Evolutionary conservation across 768 basidiomycete species (phyloP).

Genomic region (Leucocoprinus birnbaumii): DNA sequence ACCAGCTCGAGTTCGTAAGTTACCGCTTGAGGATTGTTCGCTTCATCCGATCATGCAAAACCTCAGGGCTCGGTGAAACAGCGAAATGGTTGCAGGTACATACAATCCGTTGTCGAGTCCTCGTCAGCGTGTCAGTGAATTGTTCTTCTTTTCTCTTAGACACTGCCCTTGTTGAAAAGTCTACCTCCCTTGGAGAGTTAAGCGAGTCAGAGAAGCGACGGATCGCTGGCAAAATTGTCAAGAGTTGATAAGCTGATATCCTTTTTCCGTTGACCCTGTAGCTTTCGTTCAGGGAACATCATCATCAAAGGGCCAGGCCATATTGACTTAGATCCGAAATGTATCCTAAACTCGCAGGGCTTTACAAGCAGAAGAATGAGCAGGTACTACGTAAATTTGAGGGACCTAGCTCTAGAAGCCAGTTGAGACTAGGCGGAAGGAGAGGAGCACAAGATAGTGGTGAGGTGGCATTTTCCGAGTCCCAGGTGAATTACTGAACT

Average conservation of each 20-base stretch:
- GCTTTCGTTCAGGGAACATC: neutral
- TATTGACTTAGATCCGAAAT: neutral
- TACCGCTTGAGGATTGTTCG: neutral
- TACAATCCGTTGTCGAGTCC: neutral
- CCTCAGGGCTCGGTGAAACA: no score
- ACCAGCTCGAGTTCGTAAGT: neutral
- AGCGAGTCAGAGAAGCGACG: neutral
- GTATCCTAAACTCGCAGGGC: neutral
- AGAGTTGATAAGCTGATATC: neutral
- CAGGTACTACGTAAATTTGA: no score
- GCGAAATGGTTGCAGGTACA: no score
- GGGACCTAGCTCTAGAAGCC: no score
- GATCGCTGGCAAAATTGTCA: neutral
- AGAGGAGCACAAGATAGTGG: no score
- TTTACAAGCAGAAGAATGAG: neutral
- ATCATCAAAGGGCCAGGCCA: no score
- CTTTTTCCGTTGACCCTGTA: conserved; percentile 9
- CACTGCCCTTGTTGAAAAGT: neutral
- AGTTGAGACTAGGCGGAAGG: no score
- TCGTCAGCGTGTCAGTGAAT: neutral
- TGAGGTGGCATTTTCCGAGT: neutral
- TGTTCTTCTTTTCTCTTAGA: neutral
- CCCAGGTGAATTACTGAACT: neutral
- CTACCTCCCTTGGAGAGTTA: conserved; percentile 3
- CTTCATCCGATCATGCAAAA: neutral